A percentile compares a stretch with the other conserved stretches of the same genome.
Conservation (phyloP, 352 stramenopile genomes). For the Pythium insidiosum region DNA sequence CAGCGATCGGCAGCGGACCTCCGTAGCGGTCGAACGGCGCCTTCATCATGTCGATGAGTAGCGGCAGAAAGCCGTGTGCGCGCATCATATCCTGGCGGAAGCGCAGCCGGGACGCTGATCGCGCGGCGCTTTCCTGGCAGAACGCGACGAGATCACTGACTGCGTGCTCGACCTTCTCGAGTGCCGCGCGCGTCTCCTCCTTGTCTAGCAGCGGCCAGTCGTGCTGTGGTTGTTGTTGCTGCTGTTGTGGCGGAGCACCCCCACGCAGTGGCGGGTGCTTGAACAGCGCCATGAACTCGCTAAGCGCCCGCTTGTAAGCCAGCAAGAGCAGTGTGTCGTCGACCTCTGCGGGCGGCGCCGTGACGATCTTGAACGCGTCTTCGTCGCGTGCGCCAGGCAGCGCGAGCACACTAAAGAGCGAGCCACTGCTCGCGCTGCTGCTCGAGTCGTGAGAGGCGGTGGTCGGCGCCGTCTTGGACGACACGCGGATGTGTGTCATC, state of each 20-base stretch:
- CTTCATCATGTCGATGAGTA: slow-evolving; percentile 59
- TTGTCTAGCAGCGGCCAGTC: slow-evolving; percentile 15
- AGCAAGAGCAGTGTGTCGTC: slow-evolving; percentile 53
- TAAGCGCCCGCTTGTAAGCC: slow-evolving; percentile 41
- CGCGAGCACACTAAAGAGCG: slow-evolving; percentile 36
- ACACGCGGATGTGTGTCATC: slow-evolving; percentile 57
- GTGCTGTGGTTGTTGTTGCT: not conserved
- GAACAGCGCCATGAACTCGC: slow-evolving; percentile 33
- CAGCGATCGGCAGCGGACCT: slow-evolving; percentile 49
- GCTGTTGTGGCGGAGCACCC: not conserved
- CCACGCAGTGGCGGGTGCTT: too few species aligned
- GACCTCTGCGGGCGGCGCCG: slow-evolving; percentile 32
- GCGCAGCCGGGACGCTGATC: slow-evolving; percentile 18
- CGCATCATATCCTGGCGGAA: slow-evolving; percentile 44
- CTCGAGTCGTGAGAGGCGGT: slow-evolving; percentile 16
- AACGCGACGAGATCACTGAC: slow-evolving; percentile 41
- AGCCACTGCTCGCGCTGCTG: slow-evolving; percentile 11
- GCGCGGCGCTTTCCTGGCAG: slow-evolving; percentile 20
- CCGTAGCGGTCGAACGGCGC: slow-evolving; percentile 48
- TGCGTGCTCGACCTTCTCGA: slow-evolving; percentile 29
- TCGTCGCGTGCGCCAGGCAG: slow-evolving; percentile 49
- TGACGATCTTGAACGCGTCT: slow-evolving; percentile 59
- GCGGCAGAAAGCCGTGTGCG: slow-evolving; percentile 49
- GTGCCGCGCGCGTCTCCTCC: slow-evolving; percentile 23
- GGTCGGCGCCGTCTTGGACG: too few species aligned